Percentiles rank a stretch among this genome's conserved stretches.
Conservation (phyloP, 2,329 filamentous ascomycete genomes). For the Berkeleyomyces basicola region DNA sequence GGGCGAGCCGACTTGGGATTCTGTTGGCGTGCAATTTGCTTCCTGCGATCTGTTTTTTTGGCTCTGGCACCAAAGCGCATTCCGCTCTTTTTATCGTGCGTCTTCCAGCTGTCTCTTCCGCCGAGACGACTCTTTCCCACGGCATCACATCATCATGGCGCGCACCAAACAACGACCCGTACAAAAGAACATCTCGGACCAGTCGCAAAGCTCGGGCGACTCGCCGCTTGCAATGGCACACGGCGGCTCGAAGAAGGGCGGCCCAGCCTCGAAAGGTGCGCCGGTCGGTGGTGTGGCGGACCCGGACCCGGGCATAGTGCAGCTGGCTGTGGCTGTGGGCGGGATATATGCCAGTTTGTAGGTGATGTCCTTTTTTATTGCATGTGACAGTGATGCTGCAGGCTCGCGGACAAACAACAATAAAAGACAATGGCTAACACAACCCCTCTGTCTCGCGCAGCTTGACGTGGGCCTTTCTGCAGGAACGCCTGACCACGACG, state of each 20-base stretch:
- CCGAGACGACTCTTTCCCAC: neutral
- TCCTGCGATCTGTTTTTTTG: too few relatives aligned
- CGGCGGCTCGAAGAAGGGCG: neutral
- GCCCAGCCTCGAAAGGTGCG: constrained; percentile 16
- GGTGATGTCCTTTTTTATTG: constrained; percentile 18
- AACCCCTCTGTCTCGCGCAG: constrained; percentile 27
- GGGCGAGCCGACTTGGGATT: too few relatives aligned
- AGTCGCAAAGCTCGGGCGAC: constrained; percentile 33
- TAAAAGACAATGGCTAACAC: neutral
- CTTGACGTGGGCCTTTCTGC: constrained; percentile 87
- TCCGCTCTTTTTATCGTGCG: constrained; percentile 14
- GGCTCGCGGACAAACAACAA: neutral
- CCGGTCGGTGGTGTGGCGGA: neutral
- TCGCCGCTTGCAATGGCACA: constrained; percentile 10
- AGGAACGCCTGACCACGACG: constrained; percentile 94
- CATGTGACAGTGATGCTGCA: neutral
- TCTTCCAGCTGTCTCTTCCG: constrained; percentile 14
- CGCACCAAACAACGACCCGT: constrained; percentile 53
- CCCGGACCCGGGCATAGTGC: constrained; percentile 46
- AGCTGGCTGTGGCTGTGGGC: constrained; percentile 72
- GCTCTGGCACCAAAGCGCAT: too few relatives aligned
- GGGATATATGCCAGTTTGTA: constrained; percentile 98
- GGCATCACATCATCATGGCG: constrained; percentile 38
- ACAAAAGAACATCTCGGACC: constrained; percentile 48
- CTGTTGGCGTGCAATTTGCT: too few relatives aligned